A percentile compares a stretch with the other conserved stretches of the same genome.
phyloP scores from a whole-genome alignment of 192 early-diverging fungal genomes.

The Mortierella alpina region DNA sequence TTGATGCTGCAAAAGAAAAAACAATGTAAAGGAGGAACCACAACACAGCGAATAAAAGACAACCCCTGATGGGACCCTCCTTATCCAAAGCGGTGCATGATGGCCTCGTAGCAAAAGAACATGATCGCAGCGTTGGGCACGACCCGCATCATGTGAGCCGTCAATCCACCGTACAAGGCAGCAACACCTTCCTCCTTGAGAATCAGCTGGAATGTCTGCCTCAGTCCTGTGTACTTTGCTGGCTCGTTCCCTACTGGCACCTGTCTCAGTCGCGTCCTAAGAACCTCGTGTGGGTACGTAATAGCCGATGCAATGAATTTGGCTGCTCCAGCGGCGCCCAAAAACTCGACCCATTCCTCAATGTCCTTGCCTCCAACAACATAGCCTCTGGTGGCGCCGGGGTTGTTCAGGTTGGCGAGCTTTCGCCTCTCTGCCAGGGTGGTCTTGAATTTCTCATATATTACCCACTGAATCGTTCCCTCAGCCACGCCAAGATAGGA shows the following conservation, averaged over 20 bases:
- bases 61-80: no score
- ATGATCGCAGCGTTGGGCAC: constrained; percentile 97
- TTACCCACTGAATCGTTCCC: constrained; percentile 93
- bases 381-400: constrained; percentile 4
- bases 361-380: constrained; percentile 57
- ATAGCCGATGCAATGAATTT: constrained; percentile 89
- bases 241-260: constrained; percentile 74
- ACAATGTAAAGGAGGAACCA: constrained; percentile 3
- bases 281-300: constrained; percentile 96
- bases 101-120: constrained; percentile 88
- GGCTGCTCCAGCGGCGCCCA: constrained; percentile 84
- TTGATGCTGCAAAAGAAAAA: background rate
- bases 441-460: constrained; percentile 92
- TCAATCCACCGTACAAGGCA: constrained; percentile 95
- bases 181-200: constrained; percentile 82
- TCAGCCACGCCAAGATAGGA: constrained; percentile 91
- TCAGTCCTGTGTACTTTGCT: constrained; percentile 83
- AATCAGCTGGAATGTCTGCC: constrained; percentile 49
- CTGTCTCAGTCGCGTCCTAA: constrained; percentile 91
- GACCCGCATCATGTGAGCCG: constrained; percentile 92
- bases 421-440: constrained; percentile 35
- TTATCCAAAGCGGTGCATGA: constrained; percentile 63
- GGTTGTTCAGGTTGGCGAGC: constrained; percentile 8
- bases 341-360: constrained; percentile 83
- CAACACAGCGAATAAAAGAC: background rate